A percentile compares a stretch with the other conserved stretches of the same genome.
These are phyloP conservation scores for Candida sonorensis DNA, from an alignment of 805 yeast genomes.

Conservation along the genomic window DNA sequence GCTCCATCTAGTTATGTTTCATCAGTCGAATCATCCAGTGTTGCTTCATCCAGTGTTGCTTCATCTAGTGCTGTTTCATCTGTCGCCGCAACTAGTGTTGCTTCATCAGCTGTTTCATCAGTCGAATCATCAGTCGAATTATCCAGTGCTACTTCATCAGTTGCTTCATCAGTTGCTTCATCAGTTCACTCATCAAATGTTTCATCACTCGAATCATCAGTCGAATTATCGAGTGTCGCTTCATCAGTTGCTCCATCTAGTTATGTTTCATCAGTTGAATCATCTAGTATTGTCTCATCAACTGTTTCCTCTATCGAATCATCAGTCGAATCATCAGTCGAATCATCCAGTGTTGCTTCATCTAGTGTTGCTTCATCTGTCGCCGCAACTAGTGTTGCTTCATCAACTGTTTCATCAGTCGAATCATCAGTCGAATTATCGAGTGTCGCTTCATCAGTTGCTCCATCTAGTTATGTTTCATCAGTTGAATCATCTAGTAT, in stretches of 20 bases:
- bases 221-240: no score
- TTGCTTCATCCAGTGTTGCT: no score
- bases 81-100: no score
- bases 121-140: no score
- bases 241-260: constrained; percentile 2
- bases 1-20: no score
- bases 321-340: neutral
- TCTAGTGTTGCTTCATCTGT: neutral
- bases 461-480: neutral
- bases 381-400: neutral
- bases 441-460: neutral
- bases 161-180: constrained; percentile 2
- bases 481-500: no score
- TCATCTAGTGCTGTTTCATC: no score
- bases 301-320: neutral
- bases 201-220: constrained; percentile 1
- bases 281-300: neutral
- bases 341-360: neutral
- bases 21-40: no score
- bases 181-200: no score
- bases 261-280: no score
- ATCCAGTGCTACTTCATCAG: constrained; percentile 1
- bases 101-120: no score
- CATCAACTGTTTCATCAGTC: neutral
- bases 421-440: neutral